These are phyloP conservation scores for Suhomyces faveliae DNA, from an alignment of 805 yeast species.

Conservation along the genomic window DNA sequence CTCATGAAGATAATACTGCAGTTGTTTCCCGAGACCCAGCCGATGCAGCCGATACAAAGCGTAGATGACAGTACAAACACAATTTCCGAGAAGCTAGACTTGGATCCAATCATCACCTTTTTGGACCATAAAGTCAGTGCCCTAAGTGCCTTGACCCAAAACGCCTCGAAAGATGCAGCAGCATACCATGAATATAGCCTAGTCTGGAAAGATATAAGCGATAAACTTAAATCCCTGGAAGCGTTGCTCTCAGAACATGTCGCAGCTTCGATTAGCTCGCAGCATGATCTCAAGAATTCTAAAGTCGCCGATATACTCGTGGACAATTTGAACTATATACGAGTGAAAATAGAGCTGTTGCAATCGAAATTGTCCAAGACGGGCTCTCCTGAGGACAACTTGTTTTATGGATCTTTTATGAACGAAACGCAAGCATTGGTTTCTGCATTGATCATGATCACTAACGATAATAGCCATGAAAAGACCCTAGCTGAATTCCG, in stretches of 20 bases:
- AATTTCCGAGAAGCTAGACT: conserved; percentile 29
- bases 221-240: conserved; percentile 26
- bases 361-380: neutral
- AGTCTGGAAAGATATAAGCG: conserved; percentile 28
- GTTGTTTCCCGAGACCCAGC: neutral
- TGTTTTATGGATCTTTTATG: conserved; percentile 13
- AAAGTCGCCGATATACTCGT: conserved; percentile 5
- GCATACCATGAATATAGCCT: conserved; percentile 25
- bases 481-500: neutral
- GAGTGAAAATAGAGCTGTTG: neutral
- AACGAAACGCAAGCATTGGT: conserved; percentile 25
- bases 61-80: conserved; percentile 37
- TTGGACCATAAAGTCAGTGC: conserved; percentile 31
- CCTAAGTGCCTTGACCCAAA: conserved; percentile 21
- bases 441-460: conserved; percentile 12
- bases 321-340: conserved; percentile 6
- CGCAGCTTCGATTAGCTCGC: conserved; percentile 8
- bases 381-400: conserved; percentile 3
- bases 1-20: conserved; percentile 8
- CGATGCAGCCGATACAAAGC: neutral
- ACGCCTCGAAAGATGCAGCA: conserved; percentile 27
- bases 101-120: conserved; percentile 32
- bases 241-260: conserved; percentile 17
- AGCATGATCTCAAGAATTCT: neutral
- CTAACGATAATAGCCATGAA: conserved; percentile 3